Conservation (phyloP, 768 basidiomycete genomes). For the Lactifluus hygrophoroides region DNA sequence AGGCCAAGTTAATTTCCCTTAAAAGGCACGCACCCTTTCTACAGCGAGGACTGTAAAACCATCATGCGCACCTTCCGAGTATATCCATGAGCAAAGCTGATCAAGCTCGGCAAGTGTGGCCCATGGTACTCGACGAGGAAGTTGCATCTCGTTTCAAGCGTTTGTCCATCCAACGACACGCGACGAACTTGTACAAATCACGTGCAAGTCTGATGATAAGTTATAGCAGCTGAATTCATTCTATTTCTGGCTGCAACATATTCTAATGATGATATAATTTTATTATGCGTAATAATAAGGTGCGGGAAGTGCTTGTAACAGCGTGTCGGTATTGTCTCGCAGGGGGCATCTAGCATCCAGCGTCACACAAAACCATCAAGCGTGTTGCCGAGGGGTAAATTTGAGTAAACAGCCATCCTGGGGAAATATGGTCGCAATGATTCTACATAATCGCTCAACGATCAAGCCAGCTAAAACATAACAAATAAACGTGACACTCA, state of each 20-base stretch:
- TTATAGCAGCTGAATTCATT: not conserved
- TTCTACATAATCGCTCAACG: slow-evolving; percentile 35
- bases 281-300: not conserved
- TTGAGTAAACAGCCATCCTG: slow-evolving; percentile 83
- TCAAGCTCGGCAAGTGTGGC: slow-evolving; percentile 58
- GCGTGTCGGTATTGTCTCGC: not conserved
- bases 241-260: no score
- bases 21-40: slow-evolving; percentile 43
- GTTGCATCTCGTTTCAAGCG: slow-evolving; percentile 15
- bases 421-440: slow-evolving; percentile 96
- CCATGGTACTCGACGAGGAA: slow-evolving; percentile 82
- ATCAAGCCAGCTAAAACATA: not conserved
- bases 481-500: slow-evolving; percentile 35
- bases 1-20: not conserved
- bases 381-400: slow-evolving; percentile 48
- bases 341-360: not conserved
- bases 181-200: not conserved
- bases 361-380: not conserved
- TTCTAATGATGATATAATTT: no score
- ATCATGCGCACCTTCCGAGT: slow-evolving; percentile 49
- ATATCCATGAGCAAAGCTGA: slow-evolving; percentile 70
- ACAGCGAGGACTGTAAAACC: slow-evolving; percentile 51
- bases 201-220: not conserved
- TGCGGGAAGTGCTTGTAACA: not conserved
- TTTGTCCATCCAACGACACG: not conserved